Evolutionary conservation across 2,329 filamentous ascomycete species (phyloP), one percentile per base, ranked within the genome.

Genomic region (Geosmithia morbida): DNA sequence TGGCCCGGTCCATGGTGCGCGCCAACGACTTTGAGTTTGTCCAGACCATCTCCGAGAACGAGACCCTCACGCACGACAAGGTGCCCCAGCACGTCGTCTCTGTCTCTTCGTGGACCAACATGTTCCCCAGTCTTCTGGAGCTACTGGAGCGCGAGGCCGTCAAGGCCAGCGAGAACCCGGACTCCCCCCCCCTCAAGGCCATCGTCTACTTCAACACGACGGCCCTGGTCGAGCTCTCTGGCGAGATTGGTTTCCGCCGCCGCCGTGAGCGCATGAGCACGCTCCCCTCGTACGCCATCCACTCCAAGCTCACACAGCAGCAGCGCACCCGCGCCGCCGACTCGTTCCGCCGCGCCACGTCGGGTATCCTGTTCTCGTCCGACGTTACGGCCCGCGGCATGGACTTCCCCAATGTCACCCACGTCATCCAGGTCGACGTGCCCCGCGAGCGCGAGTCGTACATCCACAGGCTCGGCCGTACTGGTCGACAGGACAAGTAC

Each of bases 131-230:
- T 2, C 61, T 97, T 18, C 72, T 92, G 47, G 89, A 97, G 63
- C 72, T 96, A 46, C 68, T 82, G 44, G 67, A 81, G 48, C 73
- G 75, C 37, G 79, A 84, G 55, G 62, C 72, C n/a, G 55, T 69
- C 29, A 65, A 67, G 20, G 60, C 66, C 18, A 56, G 53, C 2
- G 57, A 63, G 51, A 66, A 70, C 51, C 62, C 56, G 2, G 61
- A 62, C 3, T 56, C 51, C 3, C 63, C 63, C 16, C 85, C 87
- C 0, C 96, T 97, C 76, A 98, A 98, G 72, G 87, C 87, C n/a
- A 94, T 98, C 50, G 70, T 95, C 41, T 98, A 95, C 68, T 83
- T 90, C 61, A 85, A 85, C 56, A 87, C 84, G 19, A 94, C 85
- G 1, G 75, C 77, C 20, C 74, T 84, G 52, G 85, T 88, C 43